Percentiles rank a stretch among this genome's conserved stretches.
Evolutionary conservation across 176 grass and related monocot genomes (phyloP).

Genomic region (Microstegium vimineum): DNA sequence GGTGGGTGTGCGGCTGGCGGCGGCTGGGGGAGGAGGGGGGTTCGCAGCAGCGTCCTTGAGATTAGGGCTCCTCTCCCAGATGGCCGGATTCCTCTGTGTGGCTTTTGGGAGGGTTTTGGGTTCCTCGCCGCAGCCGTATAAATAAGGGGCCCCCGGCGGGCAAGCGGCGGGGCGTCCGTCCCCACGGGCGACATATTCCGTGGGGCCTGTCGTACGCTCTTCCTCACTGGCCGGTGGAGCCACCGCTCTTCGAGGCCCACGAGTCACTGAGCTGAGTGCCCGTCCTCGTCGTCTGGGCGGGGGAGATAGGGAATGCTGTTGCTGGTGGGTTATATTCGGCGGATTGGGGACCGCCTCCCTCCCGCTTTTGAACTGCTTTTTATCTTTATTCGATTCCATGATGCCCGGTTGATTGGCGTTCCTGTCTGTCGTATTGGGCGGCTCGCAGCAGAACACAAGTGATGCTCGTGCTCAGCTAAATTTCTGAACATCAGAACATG

Average conservation of each 20-base stretch:
- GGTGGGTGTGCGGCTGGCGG: conserved; percentile 3
- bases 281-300: neutral
- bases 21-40: neutral
- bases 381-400: neutral
- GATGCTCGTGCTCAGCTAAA: neutral
- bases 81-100: too few species aligned
- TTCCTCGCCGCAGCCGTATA: too few species aligned
- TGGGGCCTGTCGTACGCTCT: fast-evolving
- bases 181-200: neutral
- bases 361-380: neutral
- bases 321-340: too few species aligned
- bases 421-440: neutral
- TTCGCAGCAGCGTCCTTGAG: conserved; percentile 3
- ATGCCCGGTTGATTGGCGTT: neutral
- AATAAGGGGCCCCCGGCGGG: neutral
- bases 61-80: conserved; percentile 22
- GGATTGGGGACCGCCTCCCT: neutral
- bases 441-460: neutral
- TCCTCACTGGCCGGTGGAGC: neutral
- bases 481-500: too few species aligned
- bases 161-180: neutral
- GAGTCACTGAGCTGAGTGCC: neutral
- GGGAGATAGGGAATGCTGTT: too few species aligned
- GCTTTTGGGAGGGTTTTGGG: conserved; percentile 14
- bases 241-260: fast-evolving